These are phyloP conservation scores for Fusarium concolor DNA, from an alignment of 2,329 filamentous ascomycete species.

Conservation along the genomic window DNA sequence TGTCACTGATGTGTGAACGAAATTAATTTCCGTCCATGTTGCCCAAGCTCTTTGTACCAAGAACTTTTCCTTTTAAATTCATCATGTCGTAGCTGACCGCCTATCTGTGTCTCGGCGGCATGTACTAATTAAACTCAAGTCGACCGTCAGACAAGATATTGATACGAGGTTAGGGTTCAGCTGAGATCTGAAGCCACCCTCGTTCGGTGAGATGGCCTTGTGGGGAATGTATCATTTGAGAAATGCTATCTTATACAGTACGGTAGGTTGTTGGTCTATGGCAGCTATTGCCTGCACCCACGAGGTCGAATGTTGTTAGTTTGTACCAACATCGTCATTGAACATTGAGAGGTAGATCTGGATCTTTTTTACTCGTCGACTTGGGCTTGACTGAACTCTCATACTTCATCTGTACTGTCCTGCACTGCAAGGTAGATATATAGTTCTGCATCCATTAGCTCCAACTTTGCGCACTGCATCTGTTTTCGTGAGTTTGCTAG, in stretches of 20 bases:
- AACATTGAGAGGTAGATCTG: neutral
- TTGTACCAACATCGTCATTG: neutral
- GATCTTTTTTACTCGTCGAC: neutral
- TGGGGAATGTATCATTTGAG: constrained; percentile 2
- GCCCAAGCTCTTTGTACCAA: neutral
- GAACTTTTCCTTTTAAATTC: neutral
- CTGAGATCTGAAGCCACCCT: constrained; percentile 1
- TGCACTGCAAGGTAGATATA: no score
- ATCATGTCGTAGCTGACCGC: neutral
- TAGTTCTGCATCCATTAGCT: neutral
- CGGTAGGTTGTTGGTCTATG: neutral
- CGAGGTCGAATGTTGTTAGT: neutral
- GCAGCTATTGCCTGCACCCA: neutral
- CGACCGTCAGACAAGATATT: constrained; percentile 9
- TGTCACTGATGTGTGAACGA: neutral
- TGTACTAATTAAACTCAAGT: constrained; percentile 8
- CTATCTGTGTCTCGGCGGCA: constrained; percentile 17
- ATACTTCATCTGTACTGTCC: neutral
- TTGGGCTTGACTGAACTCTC: neutral
- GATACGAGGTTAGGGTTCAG: neutral
- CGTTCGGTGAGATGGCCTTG: constrained; percentile 6
- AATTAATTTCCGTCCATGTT: neutral
- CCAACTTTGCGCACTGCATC: constrained; percentile 2
- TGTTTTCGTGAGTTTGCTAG: neutral
- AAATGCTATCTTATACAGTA: neutral